Evolutionary conservation across 768 basidiomycete genomes (phyloP), one percentile per base, ranked within the genome.

Genomic region (Tylopilus sp.): DNA sequence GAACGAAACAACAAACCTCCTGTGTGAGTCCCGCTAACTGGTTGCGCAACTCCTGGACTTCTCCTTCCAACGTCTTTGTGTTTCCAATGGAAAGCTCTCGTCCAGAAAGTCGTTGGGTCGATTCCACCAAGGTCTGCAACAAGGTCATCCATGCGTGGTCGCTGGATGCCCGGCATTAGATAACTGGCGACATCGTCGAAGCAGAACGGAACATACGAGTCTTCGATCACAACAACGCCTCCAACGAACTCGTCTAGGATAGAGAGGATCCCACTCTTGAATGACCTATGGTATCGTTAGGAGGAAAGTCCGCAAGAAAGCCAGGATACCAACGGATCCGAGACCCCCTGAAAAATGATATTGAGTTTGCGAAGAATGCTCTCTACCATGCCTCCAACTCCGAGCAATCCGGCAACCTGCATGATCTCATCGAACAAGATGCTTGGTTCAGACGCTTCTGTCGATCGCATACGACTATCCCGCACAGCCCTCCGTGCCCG

Each of bases 101-200:
- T 0, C 86, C 84, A 8, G 86, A 88, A 49, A 91, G 78, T 55
- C 80, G 76, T 63, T 85, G 77, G 7, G 89, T 79, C 1, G 85
- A 84, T 3, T 71, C 62, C 3, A 82, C 67, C 63, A 89, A 86
- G 3, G 72, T 73, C 50, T 82, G 81, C 58, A 90, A 68, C 62
- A 87, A 83, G 3, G 70, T 54, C 21, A 75, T 71, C 89, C 88
- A 91, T 50, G 75, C 78, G 25, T 82, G 79, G 53, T 86, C 83
- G 55, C 89, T 89, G 55, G 45, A 54, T n/a, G 53, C 29, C 43
- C 50, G 9, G 29, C 60, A 51, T 62, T 34, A 69, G 57, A 34
- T 52, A 56, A 21, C 55, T 14, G 62, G 22, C 3, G 5, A 37
- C 13, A 37, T 16, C 12, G 49, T n/a, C 30, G 13, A 44, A 6